Base-by-base conservation (phyloP, 306 rosid genomes). In the Lagenaria siceraria region DNA sequence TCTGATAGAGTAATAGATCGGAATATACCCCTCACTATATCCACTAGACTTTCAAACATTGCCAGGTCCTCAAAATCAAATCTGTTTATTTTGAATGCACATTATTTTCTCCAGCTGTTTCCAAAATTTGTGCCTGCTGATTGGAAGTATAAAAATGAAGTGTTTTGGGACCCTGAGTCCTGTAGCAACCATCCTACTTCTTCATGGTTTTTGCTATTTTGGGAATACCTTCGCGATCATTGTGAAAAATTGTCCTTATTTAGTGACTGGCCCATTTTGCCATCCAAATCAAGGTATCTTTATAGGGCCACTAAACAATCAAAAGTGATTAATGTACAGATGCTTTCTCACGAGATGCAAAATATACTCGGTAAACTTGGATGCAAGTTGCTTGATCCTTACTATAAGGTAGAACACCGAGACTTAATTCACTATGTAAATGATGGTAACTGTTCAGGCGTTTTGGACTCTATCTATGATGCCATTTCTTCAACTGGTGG, bases 231-330 rank as follows among this genome's bases (percentile, higher is more conserved):
- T 31, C 86, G 80, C 72, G 85, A 77, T 63, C 89, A 86, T 66
- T 85, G 88, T 48, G 86, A 86, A 76, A 85, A 81, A 21, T 78
- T 94, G 80, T 86, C 88, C 58, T 77, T 89, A 62, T 90, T 90
- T 81, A 59, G 89, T 74, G 98, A 94, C 76, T 94, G 98, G 98
- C 98, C 98, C 46, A 92, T 94, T 73, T 87, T 94, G 78, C 98
- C 97, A 65, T 87, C 97, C 81, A 88, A 87, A 58, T 87, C 96
- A 35, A 89, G 96, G 78, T 79, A 90, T 86, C 87, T 94, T 49
- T 82, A 87, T 77, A 90, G 92, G 84, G 84, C 90, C 74, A 89
- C 96, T 52, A 83, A 80, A 75, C 93, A 89, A 69, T 80, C 85
- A 18, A 94, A 89, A 87, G 78, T 94, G 85, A 83, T 94, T 68